Base-by-base conservation (phyloP, 768 basidiomycete genomes). In the Aureoboletus auriporus region DNA sequence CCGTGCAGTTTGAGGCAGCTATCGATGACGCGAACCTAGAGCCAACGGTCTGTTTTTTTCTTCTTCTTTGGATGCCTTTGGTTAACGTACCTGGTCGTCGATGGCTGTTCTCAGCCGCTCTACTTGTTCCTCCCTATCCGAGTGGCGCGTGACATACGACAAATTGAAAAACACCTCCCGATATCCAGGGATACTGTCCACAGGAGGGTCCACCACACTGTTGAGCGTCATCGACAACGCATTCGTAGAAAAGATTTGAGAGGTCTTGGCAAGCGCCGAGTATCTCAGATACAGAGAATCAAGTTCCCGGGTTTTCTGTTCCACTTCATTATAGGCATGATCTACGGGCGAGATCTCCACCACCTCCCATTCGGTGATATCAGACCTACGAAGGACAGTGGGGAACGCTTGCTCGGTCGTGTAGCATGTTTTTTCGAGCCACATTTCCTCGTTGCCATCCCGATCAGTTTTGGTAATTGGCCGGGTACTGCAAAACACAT, bases 321-420 rank as follows among this genome's bases (percentile, higher is more conserved):
- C 81, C 20, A 98, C 83, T 51, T 94, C 93, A 26, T 77, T 74
- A 8, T 95, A 70, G 1, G 94, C 93, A 44, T 76, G 85, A 57
- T 92, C 85, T 16, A 96, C 71, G 0, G 95, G 93, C 2, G 91
- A 90, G 39, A 95, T 82, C 63, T 94, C 88, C 43, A 81, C 72
- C 16, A 85, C 70, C 38, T 83, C 78, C 38, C 82, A 68, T 33
- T 78, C 81, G 28, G 91, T 72, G 37, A 97, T 80, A 61, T 96
- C 93, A 1, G 91, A 93, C 20, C 95, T 81, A 29, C 89, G 82
- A 33, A 97, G 77, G 3, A 97, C 88, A 0, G 93, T 93, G 0
- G 95, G 95, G 70, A 94, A 93, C 4, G 81, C 76, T 57, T 92
- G 88, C 66, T 93, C 90, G 0, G 90, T 93, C 4, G 84, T 88